Evolutionary conservation across 75 land plant genomes (phyloP).

Genomic region (Gnetum montanum): DNA sequence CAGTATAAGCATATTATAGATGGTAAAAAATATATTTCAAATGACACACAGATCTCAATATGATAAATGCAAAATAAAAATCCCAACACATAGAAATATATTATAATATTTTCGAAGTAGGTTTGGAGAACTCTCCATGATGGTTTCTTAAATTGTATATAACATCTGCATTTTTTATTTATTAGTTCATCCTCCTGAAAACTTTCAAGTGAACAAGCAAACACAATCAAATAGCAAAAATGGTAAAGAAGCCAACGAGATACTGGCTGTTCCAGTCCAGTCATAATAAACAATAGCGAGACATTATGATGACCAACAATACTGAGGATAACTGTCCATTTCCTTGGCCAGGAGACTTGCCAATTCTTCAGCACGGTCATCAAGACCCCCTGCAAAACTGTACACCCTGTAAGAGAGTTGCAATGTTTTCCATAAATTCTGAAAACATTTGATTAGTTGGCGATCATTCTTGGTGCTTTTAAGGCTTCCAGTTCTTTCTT

Average conservation of each 20-base stretch:
- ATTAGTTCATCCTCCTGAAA: no score
- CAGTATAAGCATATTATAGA: no score
- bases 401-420: constrained; percentile 46
- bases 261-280: background rate
- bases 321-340: constrained; percentile 25
- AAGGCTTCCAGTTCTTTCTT: background rate
- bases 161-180: no score
- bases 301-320: constrained; percentile 1
- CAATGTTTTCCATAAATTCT: constrained; percentile 42
- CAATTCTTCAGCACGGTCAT: constrained; percentile 38
- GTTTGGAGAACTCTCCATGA: no score
- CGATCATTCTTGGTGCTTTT: constrained; percentile 3
- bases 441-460: constrained; percentile 6
- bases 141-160: no score
- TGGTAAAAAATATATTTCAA: no score
- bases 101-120: no score
- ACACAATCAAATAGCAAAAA: no score
- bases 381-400: constrained; percentile 50
- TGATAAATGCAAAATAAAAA: no score
- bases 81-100: no score
- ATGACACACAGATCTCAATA: no score
- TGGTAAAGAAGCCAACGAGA: background rate
- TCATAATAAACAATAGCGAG: background rate
- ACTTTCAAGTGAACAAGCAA: no score
- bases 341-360: constrained; percentile 29